phyloP scores from a whole-genome alignment of 176 grass and related monocot genomes.

The Typha latifolia region DNA sequence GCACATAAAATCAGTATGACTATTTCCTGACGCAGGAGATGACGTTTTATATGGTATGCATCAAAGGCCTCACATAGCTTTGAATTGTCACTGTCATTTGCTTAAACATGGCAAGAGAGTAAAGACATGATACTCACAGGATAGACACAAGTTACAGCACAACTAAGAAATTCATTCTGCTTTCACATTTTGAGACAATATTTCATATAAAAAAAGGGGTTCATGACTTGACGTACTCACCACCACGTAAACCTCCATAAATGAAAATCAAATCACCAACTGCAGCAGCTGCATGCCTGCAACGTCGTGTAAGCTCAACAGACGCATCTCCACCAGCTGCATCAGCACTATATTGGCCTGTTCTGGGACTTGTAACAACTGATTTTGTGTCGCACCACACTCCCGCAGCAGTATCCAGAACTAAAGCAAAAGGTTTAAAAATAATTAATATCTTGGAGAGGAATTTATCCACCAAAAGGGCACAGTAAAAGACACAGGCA shows the following conservation, averaged over 20 bases:
- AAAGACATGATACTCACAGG: not conserved
- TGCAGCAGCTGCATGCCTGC: slow-evolving; percentile 90
- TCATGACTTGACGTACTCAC: slow-evolving; percentile 27
- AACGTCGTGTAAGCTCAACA: slow-evolving; percentile 83
- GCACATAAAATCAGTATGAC: no score
- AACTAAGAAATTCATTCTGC: no score
- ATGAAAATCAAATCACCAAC: slow-evolving; percentile 93
- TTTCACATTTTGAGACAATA: not conserved
- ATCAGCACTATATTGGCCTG: slow-evolving; percentile 84
- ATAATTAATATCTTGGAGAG: slow-evolving; percentile 1
- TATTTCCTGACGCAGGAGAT: no score
- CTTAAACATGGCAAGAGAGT: not conserved
- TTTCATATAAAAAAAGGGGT: slow-evolving; percentile 4
- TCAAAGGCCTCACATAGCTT: not conserved
- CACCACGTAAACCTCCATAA: slow-evolving; percentile 93
- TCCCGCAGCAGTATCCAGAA: slow-evolving; percentile 94
- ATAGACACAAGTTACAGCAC: no score
- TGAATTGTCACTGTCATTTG: not conserved
- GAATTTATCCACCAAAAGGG: no score
- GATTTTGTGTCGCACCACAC: slow-evolving; percentile 96
- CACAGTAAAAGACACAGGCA: not conserved
- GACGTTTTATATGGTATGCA: not conserved
- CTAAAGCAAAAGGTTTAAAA: slow-evolving; percentile 43
- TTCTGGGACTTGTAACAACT: slow-evolving; percentile 92
- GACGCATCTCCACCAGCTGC: slow-evolving; percentile 89